Percentiles rank a stretch among this genome's conserved stretches.
Conservation (phyloP, 768 basidiomycete species). For the Termitomyces eurrhizus region DNA sequence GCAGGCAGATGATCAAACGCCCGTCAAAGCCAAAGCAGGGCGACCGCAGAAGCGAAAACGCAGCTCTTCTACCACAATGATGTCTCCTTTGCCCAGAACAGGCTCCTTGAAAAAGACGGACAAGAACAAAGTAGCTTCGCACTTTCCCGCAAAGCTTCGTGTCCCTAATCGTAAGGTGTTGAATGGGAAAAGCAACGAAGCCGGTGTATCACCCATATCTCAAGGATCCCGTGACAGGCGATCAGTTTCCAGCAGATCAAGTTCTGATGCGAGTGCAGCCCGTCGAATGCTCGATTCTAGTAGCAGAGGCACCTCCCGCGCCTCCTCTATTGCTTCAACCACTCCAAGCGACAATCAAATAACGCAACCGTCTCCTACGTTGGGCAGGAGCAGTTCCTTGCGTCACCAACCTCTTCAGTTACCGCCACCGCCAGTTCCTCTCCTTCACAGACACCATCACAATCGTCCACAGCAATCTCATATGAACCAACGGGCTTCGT, state of each 20-base stretch:
- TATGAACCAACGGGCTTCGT: constrained; percentile 17
- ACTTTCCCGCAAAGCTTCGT: constrained; percentile 11
- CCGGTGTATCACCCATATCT: constrained; percentile 11
- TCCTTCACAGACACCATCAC: constrained; percentile 29
- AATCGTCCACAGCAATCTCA: constrained; percentile 26
- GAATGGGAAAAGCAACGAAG: constrained; percentile 32
- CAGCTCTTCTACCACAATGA: constrained; percentile 7
- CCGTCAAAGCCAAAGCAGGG: constrained; percentile 8
- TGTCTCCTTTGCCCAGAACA: constrained; percentile 1
- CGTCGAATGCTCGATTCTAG: constrained; percentile 28
- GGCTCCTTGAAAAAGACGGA: constrained; percentile 9
- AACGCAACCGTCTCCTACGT: constrained; percentile 27
- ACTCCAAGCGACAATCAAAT: constrained; percentile 26
- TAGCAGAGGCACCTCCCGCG: constrained; percentile 32
- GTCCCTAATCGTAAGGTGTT: constrained; percentile 5
- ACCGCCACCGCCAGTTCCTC: constrained; percentile 14
- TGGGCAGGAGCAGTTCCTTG: constrained; percentile 21
- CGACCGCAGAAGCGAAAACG: constrained; percentile 21
- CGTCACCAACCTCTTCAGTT: constrained; percentile 15
- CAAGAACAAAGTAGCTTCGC: constrained; percentile 7
- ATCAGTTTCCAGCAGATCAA: constrained; percentile 27
- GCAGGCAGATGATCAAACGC: constrained; percentile 1
- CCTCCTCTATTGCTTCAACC: constrained; percentile 49
- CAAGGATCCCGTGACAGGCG: constrained; percentile 13
- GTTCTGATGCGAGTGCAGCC: constrained; percentile 36